These are phyloP conservation scores for Nicotiana otophora DNA, from an alignment of 257 asterid genomes.

Conservation along the genomic window DNA sequence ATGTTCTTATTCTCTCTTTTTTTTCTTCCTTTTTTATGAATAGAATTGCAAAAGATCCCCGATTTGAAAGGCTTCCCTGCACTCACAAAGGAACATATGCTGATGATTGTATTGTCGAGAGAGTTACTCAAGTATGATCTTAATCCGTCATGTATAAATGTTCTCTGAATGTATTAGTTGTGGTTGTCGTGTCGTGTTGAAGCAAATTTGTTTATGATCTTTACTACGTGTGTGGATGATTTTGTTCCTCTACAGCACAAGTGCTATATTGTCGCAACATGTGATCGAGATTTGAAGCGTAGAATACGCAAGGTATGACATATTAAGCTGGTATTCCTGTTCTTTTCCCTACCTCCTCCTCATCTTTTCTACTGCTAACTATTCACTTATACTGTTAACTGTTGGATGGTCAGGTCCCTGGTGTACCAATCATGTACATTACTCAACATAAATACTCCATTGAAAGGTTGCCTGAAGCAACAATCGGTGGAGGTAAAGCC, in stretches of 20 bases:
- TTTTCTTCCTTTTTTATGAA: not conserved
- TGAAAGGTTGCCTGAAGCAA: constrained; percentile 92
- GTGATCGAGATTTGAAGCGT: constrained; percentile 94
- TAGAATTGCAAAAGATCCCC: constrained; percentile 98
- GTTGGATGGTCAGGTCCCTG: constrained; percentile 58
- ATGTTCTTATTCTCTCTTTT: constrained; percentile 3
- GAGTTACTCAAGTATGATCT: constrained; percentile 77
- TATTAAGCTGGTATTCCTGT: not conserved
- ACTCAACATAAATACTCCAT: constrained; percentile 72
- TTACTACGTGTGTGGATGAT: not conserved
- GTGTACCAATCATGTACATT: constrained; percentile 95
- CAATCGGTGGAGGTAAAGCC: constrained; percentile 80
- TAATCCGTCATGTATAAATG: not conserved
- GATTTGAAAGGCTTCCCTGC: constrained; percentile 96
- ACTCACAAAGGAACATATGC: constrained; percentile 96
- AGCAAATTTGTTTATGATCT: not conserved
- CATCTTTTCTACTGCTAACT: not conserved
- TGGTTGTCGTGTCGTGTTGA: not conserved
- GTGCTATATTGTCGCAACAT: constrained; percentile 95
- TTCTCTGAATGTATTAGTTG: not conserved
- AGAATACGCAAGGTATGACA: constrained; percentile 78
- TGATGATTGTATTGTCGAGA: constrained; percentile 90
- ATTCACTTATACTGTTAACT: not conserved
- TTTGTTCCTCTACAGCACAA: constrained; percentile 56
- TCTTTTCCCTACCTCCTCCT: not conserved